These are phyloP conservation scores for Coprinellus aureogranulatus DNA, from an alignment of 768 basidiomycete species.

Conservation along the genomic window DNA sequence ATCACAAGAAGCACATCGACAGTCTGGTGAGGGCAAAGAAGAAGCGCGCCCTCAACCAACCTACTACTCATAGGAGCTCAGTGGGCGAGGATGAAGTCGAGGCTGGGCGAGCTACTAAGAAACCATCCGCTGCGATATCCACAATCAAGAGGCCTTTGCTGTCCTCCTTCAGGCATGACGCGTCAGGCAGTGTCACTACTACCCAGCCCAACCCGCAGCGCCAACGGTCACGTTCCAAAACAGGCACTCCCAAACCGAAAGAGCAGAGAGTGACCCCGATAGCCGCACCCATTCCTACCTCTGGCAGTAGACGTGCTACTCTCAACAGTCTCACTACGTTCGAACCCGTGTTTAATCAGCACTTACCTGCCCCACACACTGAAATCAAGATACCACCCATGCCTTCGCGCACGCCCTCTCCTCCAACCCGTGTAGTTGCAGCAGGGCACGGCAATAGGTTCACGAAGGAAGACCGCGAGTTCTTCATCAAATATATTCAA, in stretches of 20 bases:
- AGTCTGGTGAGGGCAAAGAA: constrained; percentile 33
- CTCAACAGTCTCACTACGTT: constrained; percentile 62
- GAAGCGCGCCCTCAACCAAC: neutral
- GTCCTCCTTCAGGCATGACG: too few species aligned
- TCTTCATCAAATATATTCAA: constrained; percentile 62
- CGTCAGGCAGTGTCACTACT: too few species aligned
- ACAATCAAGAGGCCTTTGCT: neutral
- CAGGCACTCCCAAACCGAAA: constrained; percentile 3
- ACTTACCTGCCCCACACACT: constrained; percentile 59
- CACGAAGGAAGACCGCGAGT: constrained; percentile 63
- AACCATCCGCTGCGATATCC: constrained; percentile 15
- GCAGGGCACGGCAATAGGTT: constrained; percentile 57
- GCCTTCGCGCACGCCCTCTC: constrained; percentile 68
- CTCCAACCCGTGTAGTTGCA: constrained; percentile 52
- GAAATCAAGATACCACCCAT: constrained; percentile 59
- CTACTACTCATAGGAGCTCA: too few species aligned
- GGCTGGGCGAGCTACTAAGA: constrained; percentile 12
- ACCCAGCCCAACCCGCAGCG: constrained; percentile 5
- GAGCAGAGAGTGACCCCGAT: too few species aligned
- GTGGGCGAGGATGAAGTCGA: too few species aligned
- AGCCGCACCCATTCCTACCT: constrained; percentile 3
- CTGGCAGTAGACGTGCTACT: constrained; percentile 42
- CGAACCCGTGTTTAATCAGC: constrained; percentile 42
- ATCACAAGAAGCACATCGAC: constrained; percentile 63
- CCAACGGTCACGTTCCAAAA: neutral